These are phyloP conservation scores for Mortierella sp. DNA, from an alignment of 371 early-diverging fungal species.

Conservation along the genomic window DNA sequence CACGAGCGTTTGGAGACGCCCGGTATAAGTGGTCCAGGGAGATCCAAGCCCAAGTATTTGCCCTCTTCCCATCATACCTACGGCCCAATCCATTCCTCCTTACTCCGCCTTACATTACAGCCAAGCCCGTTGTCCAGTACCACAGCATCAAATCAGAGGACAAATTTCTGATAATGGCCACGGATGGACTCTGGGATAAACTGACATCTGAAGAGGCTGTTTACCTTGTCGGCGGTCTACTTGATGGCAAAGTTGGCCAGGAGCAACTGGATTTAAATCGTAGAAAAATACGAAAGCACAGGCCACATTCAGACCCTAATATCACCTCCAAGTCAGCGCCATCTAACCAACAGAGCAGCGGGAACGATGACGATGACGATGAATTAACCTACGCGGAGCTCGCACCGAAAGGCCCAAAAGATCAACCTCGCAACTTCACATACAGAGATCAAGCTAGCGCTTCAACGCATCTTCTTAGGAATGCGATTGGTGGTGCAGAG, in stretches of 20 bases:
- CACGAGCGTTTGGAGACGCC: slow-evolving; percentile 66
- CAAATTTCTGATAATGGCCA: slow-evolving; percentile 86
- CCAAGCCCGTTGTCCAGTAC: slow-evolving; percentile 82
- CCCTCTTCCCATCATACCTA: slow-evolving; percentile 67
- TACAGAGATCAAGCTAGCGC: slow-evolving; percentile 65
- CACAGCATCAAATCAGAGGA: slow-evolving; percentile 72
- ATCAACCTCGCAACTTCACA: slow-evolving; percentile 29
- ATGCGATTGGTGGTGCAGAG: slow-evolving; percentile 74
- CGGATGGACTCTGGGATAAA: slow-evolving; percentile 95
- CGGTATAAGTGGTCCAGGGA: slow-evolving; percentile 82
- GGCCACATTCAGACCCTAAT: background rate
- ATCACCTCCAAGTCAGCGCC: background rate
- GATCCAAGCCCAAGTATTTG: slow-evolving; percentile 70
- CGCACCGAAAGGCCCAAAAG: slow-evolving; percentile 21
- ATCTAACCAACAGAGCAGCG: slow-evolving; percentile 7
- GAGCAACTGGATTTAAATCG: slow-evolving; percentile 23
- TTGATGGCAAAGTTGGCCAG: slow-evolving; percentile 47
- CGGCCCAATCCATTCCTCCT: slow-evolving; percentile 67
- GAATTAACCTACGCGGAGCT: slow-evolving; percentile 15
- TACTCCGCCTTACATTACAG: slow-evolving; percentile 95
- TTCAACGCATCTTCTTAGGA: slow-evolving; percentile 87
- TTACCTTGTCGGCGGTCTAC: slow-evolving; percentile 62
- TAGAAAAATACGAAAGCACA: slow-evolving; percentile 14
- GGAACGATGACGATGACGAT: slow-evolving; percentile 57
- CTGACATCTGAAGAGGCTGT: slow-evolving; percentile 80